Evolutionary conservation across 2,329 filamentous ascomycete species (phyloP), one percentile per base, ranked within the genome.

Genomic region (Metarhizium guizhouense): DNA sequence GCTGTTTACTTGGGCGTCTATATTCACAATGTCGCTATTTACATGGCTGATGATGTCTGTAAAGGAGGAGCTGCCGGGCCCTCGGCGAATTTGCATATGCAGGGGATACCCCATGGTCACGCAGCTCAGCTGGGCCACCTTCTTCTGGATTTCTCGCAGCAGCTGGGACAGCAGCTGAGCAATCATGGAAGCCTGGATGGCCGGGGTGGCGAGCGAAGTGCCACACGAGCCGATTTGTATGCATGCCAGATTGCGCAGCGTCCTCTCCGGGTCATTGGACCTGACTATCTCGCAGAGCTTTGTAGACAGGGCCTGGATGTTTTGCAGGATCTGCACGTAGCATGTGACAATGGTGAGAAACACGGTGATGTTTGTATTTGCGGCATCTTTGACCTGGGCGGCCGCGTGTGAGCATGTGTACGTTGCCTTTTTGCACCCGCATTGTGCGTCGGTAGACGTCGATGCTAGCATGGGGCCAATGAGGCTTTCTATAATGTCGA

Each of bases 101-200:
- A 32, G 14, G 25, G 51, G 50, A 5, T 20, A 51, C 4, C 36
- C 47, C 2, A 56, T 25, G 6, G 53, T 38, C 16, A 38, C 20
- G 18, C 45, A 30, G n/a, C 50, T 30, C 34, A 56, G 43, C 11
- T 36, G 30, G 11, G 51, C 50, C 25, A 56, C 3, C 34, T 47
- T 53, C 54, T 53, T 56, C 45, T 56, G 50, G 13, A 56, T 56
- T 47, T 56, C 51, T n/a, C 54, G 51, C 10, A 52, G 50, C 20
- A 51, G 53, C 36, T 56, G 54, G 3, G 45, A 56, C 11, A 56
- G 54, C 7, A 56, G 51, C 45, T 52, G 54, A 3, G 53, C 36
- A n/a, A 56, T 50, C 7, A 56, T 34, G 8, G 54, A 56, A 3
- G 51, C 43, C 36, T 56, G 54, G 18, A 56, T 53, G 11, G 54